These are phyloP conservation scores for Immersiporthe knoxdaviesiana DNA, from an alignment of 2,329 filamentous ascomycete species.

Conservation along the genomic window DNA sequence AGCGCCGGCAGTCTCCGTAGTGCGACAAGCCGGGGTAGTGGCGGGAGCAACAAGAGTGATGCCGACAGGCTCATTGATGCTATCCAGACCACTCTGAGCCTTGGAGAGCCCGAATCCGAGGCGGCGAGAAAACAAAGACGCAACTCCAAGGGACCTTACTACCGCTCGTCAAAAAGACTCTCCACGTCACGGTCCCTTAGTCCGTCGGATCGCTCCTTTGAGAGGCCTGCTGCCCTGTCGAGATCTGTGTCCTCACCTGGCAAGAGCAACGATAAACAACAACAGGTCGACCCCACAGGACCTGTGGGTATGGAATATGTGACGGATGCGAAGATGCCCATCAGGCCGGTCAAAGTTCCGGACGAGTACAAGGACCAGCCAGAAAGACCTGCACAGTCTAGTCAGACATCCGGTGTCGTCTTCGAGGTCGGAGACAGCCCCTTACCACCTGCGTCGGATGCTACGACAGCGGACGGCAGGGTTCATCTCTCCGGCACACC, in stretches of 20 bases:
- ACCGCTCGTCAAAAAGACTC: not conserved
- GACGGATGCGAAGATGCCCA: constrained; percentile 48
- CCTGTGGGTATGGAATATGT: constrained; percentile 44
- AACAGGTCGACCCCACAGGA: constrained; percentile 6
- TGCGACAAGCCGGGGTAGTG: constrained; percentile 54
- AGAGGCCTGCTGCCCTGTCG: constrained; percentile 10
- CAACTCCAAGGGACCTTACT: constrained; percentile 26
- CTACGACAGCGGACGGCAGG: constrained; percentile 22
- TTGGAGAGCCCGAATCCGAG: constrained; percentile 44
- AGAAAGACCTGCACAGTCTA: constrained; percentile 34
- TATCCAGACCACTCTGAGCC: constrained; percentile 62
- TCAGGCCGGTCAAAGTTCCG: constrained; percentile 52
- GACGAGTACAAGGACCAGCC: constrained; percentile 49
- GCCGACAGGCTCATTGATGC: constrained; percentile 74
- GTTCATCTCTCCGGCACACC: constrained; percentile 20
- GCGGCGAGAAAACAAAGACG: constrained; percentile 20
- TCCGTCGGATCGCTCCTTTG: constrained; percentile 3
- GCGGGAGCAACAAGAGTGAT: constrained; percentile 59
- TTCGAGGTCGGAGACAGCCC: constrained; percentile 43
- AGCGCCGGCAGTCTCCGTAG: constrained; percentile 49
- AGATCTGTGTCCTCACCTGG: constrained; percentile 30
- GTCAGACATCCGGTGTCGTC: constrained; percentile 41
- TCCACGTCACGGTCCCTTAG: constrained; percentile 27
- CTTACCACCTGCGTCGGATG: constrained; percentile 10
- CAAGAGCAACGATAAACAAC: not conserved